Base-by-base conservation (phyloP, 2,329 filamentous ascomycete genomes). In the Penicillium thymicola region DNA sequence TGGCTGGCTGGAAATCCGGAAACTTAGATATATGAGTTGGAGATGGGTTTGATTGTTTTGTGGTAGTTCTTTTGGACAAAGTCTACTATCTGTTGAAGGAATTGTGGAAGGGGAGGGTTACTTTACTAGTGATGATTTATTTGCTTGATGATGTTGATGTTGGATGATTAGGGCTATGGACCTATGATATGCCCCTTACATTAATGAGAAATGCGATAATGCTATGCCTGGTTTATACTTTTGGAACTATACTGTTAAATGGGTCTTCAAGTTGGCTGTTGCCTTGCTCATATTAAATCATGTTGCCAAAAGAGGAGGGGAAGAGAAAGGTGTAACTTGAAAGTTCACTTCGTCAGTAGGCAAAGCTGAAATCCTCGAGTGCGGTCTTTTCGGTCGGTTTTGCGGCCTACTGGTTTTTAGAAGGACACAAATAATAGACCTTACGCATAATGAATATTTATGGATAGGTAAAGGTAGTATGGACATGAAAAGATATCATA, bases 141-240 rank as follows among this genome's bases (percentile, higher is more conserved):
- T 51, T 51, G 21, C 11, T 51, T 45, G 38, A 28, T 53, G 54
- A 51, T 34, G 32, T 34, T 34, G 13, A 54, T 59, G 41, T 41
- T 53, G 47, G 21, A 45, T 55, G 51, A 41, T 47, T 48, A 48
- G 32, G 45, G 42, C 36, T 58, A 47, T 50, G 42, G 52, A 51
- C 40, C 25, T 54, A 46, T 38, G 41, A 27, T 41, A 55, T 45
- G 49, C 45, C 49, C 46, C 36, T 38, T 47, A 50, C 18, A 43
- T 55, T 59, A 59, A 61, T 62, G 46, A 46, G 38, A 46, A 49
- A 55, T 54, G 37, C 46, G 43, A 54, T 59, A 51, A 60, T 47
- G 25, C 27, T 37, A 23, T 51, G 34, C 14, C 42, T 51, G 21
- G 46, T 54, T 23, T 41, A 27, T 32, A 46, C 34, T 30, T 25